phyloP scores from a whole-genome alignment of 2,329 filamentous ascomycete genomes.

The Cladophialophora exuberans region DNA sequence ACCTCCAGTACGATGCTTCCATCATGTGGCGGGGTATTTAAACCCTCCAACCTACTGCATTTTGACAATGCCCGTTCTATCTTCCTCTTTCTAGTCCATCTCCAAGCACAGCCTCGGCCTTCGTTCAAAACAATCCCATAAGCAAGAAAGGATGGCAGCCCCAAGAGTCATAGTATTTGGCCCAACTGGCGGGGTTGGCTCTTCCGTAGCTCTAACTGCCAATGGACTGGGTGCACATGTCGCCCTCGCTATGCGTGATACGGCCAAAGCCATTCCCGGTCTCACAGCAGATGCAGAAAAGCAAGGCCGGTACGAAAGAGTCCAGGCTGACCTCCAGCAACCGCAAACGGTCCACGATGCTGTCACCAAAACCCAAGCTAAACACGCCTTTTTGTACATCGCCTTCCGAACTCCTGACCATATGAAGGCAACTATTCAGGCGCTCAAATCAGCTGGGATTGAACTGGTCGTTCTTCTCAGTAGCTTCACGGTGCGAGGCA shows the following conservation, averaged over 20 bases:
- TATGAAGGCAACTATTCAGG: slow-evolving; percentile 46
- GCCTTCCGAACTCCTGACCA: slow-evolving; percentile 39
- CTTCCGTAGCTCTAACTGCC: slow-evolving; percentile 45
- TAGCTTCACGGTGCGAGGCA: slow-evolving; percentile 40
- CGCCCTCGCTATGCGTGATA: slow-evolving; percentile 53
- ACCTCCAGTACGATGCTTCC: too few species aligned
- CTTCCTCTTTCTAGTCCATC: too few species aligned
- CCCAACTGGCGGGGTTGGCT: slow-evolving; percentile 52
- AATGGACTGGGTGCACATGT: slow-evolving; percentile 46
- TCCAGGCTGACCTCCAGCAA: slow-evolving; percentile 51
- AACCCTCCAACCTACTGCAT: too few species aligned
- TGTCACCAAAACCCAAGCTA: slow-evolving; percentile 48
- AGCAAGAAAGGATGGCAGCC: slow-evolving; percentile 4
- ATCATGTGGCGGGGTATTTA: too few species aligned
- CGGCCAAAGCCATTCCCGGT: slow-evolving; percentile 45
- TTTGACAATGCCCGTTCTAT: too few species aligned
- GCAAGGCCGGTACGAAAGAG: slow-evolving; percentile 39
- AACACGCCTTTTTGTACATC: slow-evolving; percentile 54
- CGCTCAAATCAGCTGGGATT: slow-evolving; percentile 51
- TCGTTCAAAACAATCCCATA: background rate
- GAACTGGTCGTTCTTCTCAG: slow-evolving; percentile 51
- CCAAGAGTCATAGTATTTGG: slow-evolving; percentile 48
- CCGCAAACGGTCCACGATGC: slow-evolving; percentile 47
- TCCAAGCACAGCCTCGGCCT: too few species aligned
- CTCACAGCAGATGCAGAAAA: slow-evolving; percentile 38